phyloP scores from a whole-genome alignment of 352 stramenopile genomes.

The Globisporangium alternatum region DNA sequence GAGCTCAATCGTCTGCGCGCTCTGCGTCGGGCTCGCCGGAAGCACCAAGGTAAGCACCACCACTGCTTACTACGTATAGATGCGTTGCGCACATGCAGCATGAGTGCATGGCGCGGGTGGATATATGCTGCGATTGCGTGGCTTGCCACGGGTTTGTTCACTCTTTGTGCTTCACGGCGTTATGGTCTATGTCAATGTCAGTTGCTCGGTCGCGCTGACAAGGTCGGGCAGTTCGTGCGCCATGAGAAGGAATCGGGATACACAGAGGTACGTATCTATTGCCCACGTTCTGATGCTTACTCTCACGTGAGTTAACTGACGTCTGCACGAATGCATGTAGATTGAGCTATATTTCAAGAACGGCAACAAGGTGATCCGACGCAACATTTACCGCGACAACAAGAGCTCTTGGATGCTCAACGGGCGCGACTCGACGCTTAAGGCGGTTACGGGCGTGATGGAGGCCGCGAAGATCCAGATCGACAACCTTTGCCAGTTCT shows the following conservation, averaged over 20 bases:
- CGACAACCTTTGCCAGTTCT: constrained; percentile 98
- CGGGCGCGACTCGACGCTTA: constrained; percentile 62
- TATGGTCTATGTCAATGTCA: constrained; percentile 17
- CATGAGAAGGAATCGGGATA: constrained; percentile 84
- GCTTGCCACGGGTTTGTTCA: background rate
- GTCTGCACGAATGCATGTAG: constrained; percentile 28
- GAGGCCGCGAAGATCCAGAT: constrained; percentile 92
- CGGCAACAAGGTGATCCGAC: constrained; percentile 82
- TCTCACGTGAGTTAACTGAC: background rate
- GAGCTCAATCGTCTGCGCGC: constrained; percentile 95
- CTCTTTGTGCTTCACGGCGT: background rate
- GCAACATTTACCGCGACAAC: constrained; percentile 91
- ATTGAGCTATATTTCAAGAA: constrained; percentile 92
- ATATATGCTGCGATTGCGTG: background rate
- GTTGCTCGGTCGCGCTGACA: constrained; percentile 93
- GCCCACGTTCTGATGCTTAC: background rate
- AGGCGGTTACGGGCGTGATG: constrained; percentile 78
- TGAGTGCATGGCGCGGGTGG: background rate
- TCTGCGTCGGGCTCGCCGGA: constrained; percentile 95
- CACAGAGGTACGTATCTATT: constrained; percentile 44
- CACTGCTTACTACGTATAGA: background rate
- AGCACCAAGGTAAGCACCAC: constrained; percentile 75
- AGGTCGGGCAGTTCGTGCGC: constrained; percentile 89
- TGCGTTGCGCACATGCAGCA: background rate
- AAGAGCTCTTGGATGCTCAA: constrained; percentile 83